Percentiles rank a stretch among this genome's conserved stretches.
Conservation (phyloP, 495 filamentous ascomycete genomes). For the Hyaloscypha hepaticicola region DNA sequence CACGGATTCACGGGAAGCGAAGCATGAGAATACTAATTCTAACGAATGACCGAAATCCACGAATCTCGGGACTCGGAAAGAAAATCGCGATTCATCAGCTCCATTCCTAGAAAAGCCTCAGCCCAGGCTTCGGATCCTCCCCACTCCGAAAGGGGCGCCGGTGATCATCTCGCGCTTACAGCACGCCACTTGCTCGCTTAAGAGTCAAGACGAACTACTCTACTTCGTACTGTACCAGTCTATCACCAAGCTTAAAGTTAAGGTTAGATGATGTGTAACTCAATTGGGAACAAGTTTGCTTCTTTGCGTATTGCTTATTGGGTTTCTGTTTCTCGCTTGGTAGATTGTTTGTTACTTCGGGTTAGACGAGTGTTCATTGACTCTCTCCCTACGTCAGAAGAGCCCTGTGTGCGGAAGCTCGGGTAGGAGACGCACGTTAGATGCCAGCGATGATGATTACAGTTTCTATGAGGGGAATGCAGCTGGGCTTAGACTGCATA, state of each 20-base stretch:
- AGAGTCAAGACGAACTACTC: not conserved
- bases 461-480: not conserved
- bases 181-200: not conserved
- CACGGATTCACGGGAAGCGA: not conserved
- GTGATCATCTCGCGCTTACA: not conserved
- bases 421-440: not conserved
- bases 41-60: not conserved
- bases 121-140: not conserved
- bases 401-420: not conserved
- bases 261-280: constrained; percentile 9
- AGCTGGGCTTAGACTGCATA: not conserved
- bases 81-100: not conserved
- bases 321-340: not conserved
- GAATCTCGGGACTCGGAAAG: not conserved
- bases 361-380: not conserved
- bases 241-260: constrained; percentile 22
- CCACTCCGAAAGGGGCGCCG: constrained; percentile 2
- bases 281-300: not conserved
- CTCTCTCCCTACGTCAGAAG: not conserved
- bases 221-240: not conserved
- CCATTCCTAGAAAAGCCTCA: not conserved
- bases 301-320: not conserved
- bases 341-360: not conserved
- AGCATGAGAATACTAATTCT: not conserved
- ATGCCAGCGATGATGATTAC: not conserved